Base-by-base conservation (phyloP, 208 protist genomes). In the Wallacemonas rigidus region DNA sequence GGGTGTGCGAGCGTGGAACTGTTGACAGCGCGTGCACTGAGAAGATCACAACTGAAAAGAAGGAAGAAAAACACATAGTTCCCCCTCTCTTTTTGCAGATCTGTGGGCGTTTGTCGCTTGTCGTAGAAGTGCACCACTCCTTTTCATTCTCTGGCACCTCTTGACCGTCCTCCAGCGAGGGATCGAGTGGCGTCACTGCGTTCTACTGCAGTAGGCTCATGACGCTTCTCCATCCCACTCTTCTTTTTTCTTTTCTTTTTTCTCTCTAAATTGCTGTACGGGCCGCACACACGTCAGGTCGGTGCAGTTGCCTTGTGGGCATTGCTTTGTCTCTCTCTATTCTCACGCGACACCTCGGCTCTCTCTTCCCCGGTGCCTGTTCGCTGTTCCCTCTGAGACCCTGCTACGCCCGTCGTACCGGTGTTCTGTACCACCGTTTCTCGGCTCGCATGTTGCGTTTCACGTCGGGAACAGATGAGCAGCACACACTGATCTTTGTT, bases 271-370 rank as follows among this genome's bases (percentile, higher is more conserved):
- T 61, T 61, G 36, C 38, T 41, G 8, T 8, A 38, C 17, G n/a
- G 9, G 35, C 36, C 8, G 56, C 14, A 57, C 53, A 57, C 35
- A 5, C 9, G 14, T 57, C 35, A 57, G 53, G 53, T 7, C 14
- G 53, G 53, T 57, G 53, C 53, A 35, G 14, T 57, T 57, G 53
- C 45, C 47, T 58, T 6, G 5, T 6, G 54, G 54, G 8, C 8
- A 35, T 36, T 58, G 54, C 15, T 58, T 35, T 58, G 14, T 58
- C 35, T 58, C 14, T 58, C 17, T 58, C 54, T 58, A 8, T n/a
- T 63, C 57, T 61, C 54, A 55, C 45, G 55, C 41, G 36, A 14
- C 54, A 55, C 53, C 55, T 8, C 53, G 26, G 39, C 15, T 48
- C 5, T 47, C 6, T 53, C 26, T 43, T 36, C 53, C 6, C 57